Percentiles rank a stretch among this genome's conserved stretches.
These are phyloP conservation scores for Diaporthe citri DNA, from an alignment of 2,329 filamentous ascomycete genomes.

Conservation along the genomic window DNA sequence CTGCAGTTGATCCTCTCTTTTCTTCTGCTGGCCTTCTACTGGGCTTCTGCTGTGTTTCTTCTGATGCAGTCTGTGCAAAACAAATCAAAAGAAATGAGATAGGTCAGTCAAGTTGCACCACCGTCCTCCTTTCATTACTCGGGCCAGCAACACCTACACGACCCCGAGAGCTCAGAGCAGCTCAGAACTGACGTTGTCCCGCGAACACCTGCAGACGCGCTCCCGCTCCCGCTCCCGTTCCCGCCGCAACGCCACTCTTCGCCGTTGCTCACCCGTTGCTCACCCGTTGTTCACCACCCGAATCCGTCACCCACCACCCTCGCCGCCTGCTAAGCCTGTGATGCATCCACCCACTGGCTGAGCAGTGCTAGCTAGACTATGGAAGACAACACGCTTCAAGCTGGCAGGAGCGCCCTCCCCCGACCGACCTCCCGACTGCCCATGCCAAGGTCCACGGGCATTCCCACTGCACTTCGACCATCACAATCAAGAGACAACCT, in stretches of 20 bases:
- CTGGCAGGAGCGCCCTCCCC: conserved; percentile 34
- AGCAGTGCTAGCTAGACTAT: conserved; percentile 11
- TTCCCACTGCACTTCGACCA: conserved; percentile 34
- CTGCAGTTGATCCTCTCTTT: conserved; percentile 13
- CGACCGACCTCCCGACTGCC: conserved; percentile 38
- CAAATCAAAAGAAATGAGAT: conserved; percentile 24
- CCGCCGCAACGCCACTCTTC: background rate
- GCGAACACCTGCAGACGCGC: conserved; percentile 20
- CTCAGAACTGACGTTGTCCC: background rate
- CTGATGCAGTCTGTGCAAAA: conserved; percentile 2
- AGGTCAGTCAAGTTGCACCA: conserved; percentile 7
- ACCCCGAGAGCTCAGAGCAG: background rate
- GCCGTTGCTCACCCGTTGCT: background rate
- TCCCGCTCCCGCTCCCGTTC: background rate
- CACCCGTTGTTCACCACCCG: background rate
- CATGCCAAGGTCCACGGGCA: conserved; percentile 33
- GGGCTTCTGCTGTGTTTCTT: background rate
- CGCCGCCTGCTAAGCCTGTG: conserved; percentile 4
- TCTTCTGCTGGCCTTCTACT: conserved; percentile 20
- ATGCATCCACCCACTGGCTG: conserved; percentile 16
- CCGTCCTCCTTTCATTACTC: conserved; percentile 1
- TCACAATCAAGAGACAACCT: conserved; percentile 34
- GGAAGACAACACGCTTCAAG: conserved; percentile 34
- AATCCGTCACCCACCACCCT: background rate
- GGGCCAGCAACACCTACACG: background rate